Percentiles rank a stretch among this genome's conserved stretches.
phyloP scores from a whole-genome alignment of 306 rosid species.

The Rosa persica region DNA sequence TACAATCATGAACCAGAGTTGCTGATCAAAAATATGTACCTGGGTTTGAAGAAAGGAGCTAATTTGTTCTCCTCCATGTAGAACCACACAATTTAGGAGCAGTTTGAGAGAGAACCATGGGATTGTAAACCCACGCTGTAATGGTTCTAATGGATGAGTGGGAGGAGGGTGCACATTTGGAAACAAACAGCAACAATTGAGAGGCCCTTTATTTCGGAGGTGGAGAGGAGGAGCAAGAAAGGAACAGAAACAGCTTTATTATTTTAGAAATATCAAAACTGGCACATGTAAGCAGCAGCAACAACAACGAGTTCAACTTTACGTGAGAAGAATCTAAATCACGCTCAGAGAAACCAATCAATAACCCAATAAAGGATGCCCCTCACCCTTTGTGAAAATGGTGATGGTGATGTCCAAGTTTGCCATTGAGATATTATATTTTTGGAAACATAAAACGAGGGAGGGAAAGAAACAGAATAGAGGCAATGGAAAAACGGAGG shows the following conservation, averaged over 20 bases:
- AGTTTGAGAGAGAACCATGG: slow-evolving; percentile 25
- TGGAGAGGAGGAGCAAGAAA: slow-evolving; percentile 32
- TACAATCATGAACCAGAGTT: neutral
- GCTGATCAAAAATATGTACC: slow-evolving; percentile 26
- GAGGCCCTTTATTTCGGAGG: slow-evolving; percentile 24
- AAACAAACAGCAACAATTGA: slow-evolving; percentile 2
- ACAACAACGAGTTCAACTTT: slow-evolving; percentile 11
- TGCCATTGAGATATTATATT: neutral
- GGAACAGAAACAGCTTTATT: slow-evolving; percentile 23
- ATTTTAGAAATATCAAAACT: slow-evolving; percentile 26
- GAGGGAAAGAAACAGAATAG: neutral
- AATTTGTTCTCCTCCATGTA: slow-evolving; percentile 26
- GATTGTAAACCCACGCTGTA: slow-evolving; percentile 34
- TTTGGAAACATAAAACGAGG: neutral
- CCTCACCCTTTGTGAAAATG: slow-evolving; percentile 41
- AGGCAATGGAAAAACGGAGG: slow-evolving; percentile 29
- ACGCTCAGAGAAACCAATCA: slow-evolving; percentile 31
- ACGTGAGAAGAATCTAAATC: slow-evolving; percentile 32
- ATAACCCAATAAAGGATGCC: slow-evolving; percentile 23
- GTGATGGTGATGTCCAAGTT: slow-evolving; percentile 29
- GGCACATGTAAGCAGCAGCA: slow-evolving; percentile 31
- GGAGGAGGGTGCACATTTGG: neutral
- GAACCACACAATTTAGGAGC: slow-evolving; percentile 37
- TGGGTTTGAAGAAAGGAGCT: slow-evolving; percentile 42
- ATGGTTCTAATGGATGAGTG: slow-evolving; percentile 18